Conservation (phyloP, 2,329 filamentous ascomycete species). For the Colletotrichum somersetense region DNA sequence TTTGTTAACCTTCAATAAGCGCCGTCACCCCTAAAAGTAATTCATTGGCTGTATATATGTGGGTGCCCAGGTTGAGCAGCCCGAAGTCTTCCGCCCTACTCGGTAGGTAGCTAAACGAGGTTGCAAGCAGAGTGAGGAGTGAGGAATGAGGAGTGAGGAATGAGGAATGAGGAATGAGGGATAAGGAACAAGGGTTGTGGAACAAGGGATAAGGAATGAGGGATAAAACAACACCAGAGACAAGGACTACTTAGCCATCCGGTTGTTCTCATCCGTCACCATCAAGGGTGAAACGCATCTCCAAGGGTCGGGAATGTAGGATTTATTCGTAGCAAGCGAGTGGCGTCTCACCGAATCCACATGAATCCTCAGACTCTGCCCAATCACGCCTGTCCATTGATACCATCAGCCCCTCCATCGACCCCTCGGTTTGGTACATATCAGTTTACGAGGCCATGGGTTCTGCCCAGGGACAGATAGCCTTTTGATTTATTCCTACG, state of each 20-base stretch:
- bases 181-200: not conserved
- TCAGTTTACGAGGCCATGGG: not conserved
- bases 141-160: constrained; percentile 3
- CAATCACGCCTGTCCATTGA: constrained; percentile 11
- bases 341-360: constrained; percentile 27
- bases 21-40: not conserved
- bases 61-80: not conserved
- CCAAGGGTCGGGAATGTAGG: constrained; percentile 35
- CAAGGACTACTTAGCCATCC: constrained; percentile 4
- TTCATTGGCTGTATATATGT: not conserved
- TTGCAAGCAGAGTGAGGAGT: not conserved
- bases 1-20: constrained; percentile 88
- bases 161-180: constrained; percentile 7
- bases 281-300: constrained; percentile 29
- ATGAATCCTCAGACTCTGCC: constrained; percentile 5
- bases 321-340: constrained; percentile 33
- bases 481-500: not conserved
- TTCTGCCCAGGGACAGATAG: not conserved
- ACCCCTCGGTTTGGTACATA: constrained; percentile 1
- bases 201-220: constrained; percentile 3
- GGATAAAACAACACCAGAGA: constrained; percentile 2
- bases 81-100: not conserved
- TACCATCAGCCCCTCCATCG: constrained; percentile 1
- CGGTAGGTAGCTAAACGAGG: not conserved
- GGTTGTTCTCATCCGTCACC: constrained; percentile 5